phyloP scores from a whole-genome alignment of 1,284 basidiomycete species.

The Cystobasidium slooffiae region DNA sequence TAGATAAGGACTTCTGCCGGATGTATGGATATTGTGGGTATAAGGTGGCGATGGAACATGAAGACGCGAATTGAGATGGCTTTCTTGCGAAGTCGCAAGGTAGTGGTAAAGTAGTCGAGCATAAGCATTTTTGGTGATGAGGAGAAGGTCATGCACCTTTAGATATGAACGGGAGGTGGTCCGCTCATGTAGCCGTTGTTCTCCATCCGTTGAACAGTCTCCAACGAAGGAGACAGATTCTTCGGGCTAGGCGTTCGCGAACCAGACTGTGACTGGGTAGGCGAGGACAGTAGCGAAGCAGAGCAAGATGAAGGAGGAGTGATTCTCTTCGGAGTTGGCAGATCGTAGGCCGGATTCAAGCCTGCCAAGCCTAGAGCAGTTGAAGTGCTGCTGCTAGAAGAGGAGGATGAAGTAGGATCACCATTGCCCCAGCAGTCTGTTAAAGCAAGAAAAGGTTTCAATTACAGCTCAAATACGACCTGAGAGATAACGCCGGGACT shows the following conservation, averaged over 20 bases:
- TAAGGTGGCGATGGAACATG: no score
- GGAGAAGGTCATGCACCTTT: background rate
- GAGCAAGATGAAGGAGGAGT: constrained; percentile 40
- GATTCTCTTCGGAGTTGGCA: constrained; percentile 19
- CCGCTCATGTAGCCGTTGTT: constrained; percentile 35
- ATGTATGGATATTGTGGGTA: no score
- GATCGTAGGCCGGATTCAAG: constrained; percentile 19
- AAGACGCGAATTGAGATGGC: no score
- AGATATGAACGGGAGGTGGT: constrained; percentile 39
- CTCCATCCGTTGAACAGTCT: constrained; percentile 38
- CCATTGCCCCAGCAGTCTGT: constrained; percentile 44
- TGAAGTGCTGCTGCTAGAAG: constrained; percentile 30
- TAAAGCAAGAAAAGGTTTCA: background rate
- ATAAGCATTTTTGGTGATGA: no score
- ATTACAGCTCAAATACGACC: background rate
- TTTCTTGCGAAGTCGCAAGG: no score
- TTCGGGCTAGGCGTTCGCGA: constrained; percentile 31
- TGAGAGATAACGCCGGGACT: constrained; percentile 3
- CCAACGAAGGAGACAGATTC: constrained; percentile 23
- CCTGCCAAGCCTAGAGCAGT: constrained; percentile 41
- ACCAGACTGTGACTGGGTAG: constrained; percentile 18
- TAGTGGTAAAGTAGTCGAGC: no score
- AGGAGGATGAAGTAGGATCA: constrained; percentile 32
- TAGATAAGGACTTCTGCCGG: no score
- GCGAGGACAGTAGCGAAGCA: constrained; percentile 38